These are phyloP conservation scores for Protomyces inouyei DNA, from an alignment of 1,139 yeast species.

Conservation along the genomic window DNA sequence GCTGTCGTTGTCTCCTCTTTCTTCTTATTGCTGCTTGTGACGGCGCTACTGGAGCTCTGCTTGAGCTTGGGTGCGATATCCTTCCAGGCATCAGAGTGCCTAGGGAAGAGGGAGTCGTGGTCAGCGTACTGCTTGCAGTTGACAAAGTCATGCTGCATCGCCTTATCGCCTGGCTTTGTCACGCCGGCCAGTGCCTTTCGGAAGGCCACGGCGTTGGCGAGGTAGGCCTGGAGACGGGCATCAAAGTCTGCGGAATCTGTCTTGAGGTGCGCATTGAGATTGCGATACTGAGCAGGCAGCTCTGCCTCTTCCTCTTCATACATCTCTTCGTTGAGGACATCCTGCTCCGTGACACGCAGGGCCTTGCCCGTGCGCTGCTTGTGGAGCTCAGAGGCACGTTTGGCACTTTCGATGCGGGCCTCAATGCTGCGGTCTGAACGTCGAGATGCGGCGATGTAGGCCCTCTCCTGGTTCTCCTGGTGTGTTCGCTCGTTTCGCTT, in stretches of 20 bases:
- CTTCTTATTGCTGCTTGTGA: not conserved
- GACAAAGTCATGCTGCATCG: constrained; percentile 22
- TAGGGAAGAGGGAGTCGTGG: constrained; percentile 22
- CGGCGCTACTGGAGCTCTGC: not conserved
- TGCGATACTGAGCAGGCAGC: constrained; percentile 20
- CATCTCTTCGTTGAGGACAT: constrained; percentile 25
- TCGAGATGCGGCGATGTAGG: constrained; percentile 27
- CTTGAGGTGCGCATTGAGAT: constrained; percentile 22
- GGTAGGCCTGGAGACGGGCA: constrained; percentile 17
- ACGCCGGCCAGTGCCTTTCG: constrained; percentile 22
- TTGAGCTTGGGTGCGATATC: constrained; percentile 12
- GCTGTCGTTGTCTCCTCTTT: not conserved
- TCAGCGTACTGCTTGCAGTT: constrained; percentile 18
- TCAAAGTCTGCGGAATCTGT: constrained; percentile 22
- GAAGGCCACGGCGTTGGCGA: constrained; percentile 26
- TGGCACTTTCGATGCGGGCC: constrained; percentile 25
- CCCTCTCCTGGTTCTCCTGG: constrained; percentile 19
- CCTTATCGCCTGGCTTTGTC: constrained; percentile 20
- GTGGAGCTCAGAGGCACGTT: constrained; percentile 22
- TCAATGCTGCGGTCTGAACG: constrained; percentile 25
- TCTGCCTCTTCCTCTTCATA: constrained; percentile 27
- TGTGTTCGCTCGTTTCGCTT: constrained; percentile 1
- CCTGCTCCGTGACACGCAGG: constrained; percentile 24
- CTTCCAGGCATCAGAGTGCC: constrained; percentile 25
- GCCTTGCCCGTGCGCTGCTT: constrained; percentile 26